A percentile compares a stretch with the other conserved stretches of the same genome.
phyloP scores from a whole-genome alignment of 2,329 filamentous ascomycete species.

The Cryoendolithus antarcticus region DNA sequence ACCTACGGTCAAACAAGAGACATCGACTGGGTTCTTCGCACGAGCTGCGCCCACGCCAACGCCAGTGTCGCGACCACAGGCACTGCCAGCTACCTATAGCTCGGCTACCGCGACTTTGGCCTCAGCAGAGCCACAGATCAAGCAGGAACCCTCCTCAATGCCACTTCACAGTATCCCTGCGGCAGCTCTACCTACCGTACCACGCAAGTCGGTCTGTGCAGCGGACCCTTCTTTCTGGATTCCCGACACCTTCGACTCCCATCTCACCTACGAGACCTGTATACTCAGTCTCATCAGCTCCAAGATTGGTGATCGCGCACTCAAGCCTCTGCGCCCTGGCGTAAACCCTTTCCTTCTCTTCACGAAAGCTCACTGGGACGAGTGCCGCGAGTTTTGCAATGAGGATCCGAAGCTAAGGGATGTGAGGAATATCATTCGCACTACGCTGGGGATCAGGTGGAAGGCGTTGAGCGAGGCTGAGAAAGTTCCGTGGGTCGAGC shows the following conservation, averaged over 20 bases:
- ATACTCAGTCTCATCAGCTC: constrained; percentile 45
- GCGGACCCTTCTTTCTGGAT: constrained; percentile 22
- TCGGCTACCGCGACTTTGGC: not conserved
- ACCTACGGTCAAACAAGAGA: constrained; percentile 29
- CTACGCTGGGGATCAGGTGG: constrained; percentile 85
- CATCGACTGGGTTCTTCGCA: constrained; percentile 10
- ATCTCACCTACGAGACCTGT: constrained; percentile 43
- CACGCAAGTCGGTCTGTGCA: constrained; percentile 19
- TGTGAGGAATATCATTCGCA: constrained; percentile 61
- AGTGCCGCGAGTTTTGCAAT: constrained; percentile 51
- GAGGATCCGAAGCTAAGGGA: constrained; percentile 54
- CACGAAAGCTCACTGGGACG: constrained; percentile 60
- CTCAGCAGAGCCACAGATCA: constrained; percentile 9
- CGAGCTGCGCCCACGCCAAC: constrained; percentile 34
- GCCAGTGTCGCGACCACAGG: constrained; percentile 1
- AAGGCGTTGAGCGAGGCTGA: constrained; percentile 58
- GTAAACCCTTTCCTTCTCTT: constrained; percentile 84
- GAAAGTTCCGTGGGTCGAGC: constrained; percentile 65
- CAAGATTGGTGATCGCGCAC: constrained; percentile 61
- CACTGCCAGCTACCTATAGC: not conserved
- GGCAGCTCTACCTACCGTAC: constrained; percentile 9
- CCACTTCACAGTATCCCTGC: constrained; percentile 2
- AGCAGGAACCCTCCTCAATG: constrained; percentile 13
- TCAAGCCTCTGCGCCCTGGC: constrained; percentile 58
- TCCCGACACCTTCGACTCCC: constrained; percentile 15